These are phyloP conservation scores for Penicillium bialowiezense DNA, from an alignment of 495 filamentous ascomycete species.

Conservation along the genomic window DNA sequence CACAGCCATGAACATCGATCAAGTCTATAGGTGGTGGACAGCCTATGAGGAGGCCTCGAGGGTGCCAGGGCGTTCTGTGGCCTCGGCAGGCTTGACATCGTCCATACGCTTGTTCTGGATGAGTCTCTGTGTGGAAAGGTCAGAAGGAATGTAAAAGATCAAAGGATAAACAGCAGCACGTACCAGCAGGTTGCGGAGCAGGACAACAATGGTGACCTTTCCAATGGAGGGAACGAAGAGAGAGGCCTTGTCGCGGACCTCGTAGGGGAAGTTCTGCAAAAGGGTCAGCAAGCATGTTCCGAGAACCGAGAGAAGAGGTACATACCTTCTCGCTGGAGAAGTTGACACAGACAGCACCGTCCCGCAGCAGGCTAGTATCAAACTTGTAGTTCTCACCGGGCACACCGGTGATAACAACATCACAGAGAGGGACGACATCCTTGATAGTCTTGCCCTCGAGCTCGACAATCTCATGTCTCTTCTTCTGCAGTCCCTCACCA, in stretches of 20 bases:
- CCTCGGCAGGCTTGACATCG: slow-evolving; percentile 43
- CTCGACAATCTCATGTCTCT: slow-evolving; percentile 78
- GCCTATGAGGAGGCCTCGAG: slow-evolving; percentile 33
- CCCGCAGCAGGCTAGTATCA: slow-evolving; percentile 72
- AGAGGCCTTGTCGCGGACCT: slow-evolving; percentile 89
- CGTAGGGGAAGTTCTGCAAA: slow-evolving; percentile 74
- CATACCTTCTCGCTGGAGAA: slow-evolving; percentile 86
- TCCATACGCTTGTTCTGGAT: slow-evolving; percentile 48
- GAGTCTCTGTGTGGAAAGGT: slow-evolving; percentile 37
- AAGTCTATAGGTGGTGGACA: not conserved
- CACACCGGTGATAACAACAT: slow-evolving; percentile 95
- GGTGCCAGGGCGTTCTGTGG: slow-evolving; percentile 44
- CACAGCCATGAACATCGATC: slow-evolving; percentile 10
- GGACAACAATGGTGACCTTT: slow-evolving; percentile 92
- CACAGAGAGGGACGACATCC: slow-evolving; percentile 79
- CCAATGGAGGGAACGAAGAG: slow-evolving; percentile 96
- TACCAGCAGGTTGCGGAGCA: slow-evolving; percentile 86
- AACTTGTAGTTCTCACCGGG: slow-evolving; percentile 84
- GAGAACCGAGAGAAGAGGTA: not conserved
- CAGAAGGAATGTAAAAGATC: too few species aligned
- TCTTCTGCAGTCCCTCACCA: slow-evolving; percentile 76
- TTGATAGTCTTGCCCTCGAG: slow-evolving; percentile 70
- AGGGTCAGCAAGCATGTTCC: slow-evolving; percentile 1
- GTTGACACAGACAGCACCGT: slow-evolving; percentile 94
- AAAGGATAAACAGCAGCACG: too few species aligned